Base-by-base conservation (phyloP, 805 yeast species). In the Lipomyces yamadae region DNA sequence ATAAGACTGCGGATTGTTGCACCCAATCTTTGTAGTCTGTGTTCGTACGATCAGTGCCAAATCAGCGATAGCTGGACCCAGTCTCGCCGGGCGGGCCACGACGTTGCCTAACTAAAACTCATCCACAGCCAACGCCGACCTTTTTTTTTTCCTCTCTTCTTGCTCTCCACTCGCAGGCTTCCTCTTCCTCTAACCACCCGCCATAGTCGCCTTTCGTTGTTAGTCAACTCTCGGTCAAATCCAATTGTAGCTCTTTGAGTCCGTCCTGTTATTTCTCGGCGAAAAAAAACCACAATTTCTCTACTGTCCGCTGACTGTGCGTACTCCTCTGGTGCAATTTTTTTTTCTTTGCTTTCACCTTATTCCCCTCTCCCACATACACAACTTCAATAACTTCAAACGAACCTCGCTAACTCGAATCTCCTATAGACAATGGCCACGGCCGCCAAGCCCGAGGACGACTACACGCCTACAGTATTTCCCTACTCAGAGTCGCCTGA, bases 391-490 rank as follows among this genome's bases (percentile, higher is more conserved):
- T 24, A 24, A 24, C 24, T 24, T 24, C 65, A 58, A 62, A 67
- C 65, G 70, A 62, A 24, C 61, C 62, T 45, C 65, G 59, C 69
- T 68, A 67, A 68, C 65, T 66, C 65, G 62, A 54, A 24, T 56
- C 62, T 57, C 65, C 50, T 56, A 58, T 53, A 58, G 58, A 42
- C 15, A 42, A 42, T 42, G 48, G 24, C 48, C 42, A 15, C 67
- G 61, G 52, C 61, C 57, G 34, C 52, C 39, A 56, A 67, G 55
- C 59, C 55, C 35, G 68, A 57, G 60, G 65, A 61, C 33, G 70
- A 67, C 56, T 63, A 63, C 65, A 30, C 67, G 18, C 65, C 67
- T 30, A 50, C 70, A 29, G 69, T 62, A 8, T 67, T 56, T 52
- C 70, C 70, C 45, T 67, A 67, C 56, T 45, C 68, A 33, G 66